phyloP scores from a whole-genome alignment of 2,329 filamentous ascomycete species.

The Lachnellula hyalina region DNA sequence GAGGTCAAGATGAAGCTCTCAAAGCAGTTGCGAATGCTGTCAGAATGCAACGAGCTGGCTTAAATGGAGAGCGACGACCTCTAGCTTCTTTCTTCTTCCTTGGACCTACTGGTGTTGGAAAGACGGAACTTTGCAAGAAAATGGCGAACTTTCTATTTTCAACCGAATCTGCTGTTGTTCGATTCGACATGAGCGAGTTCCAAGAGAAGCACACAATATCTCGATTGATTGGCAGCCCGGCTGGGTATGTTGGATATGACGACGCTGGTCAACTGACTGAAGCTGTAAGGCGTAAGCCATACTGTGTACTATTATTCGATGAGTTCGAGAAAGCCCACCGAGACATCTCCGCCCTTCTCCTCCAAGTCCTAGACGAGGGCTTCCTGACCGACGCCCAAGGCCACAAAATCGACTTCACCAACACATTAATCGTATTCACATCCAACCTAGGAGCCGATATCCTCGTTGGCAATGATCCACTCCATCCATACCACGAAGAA shows the following conservation, averaged over 20 bases:
- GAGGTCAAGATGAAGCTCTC: slow-evolving; percentile 91
- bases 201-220: slow-evolving; percentile 97
- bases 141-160: slow-evolving; percentile 91
- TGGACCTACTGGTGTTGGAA: slow-evolving; percentile 92
- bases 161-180: slow-evolving; percentile 81
- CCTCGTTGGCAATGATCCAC: slow-evolving; percentile 68
- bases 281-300: slow-evolving; percentile 89
- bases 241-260: slow-evolving; percentile 94
- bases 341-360: slow-evolving; percentile 84
- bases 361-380: slow-evolving; percentile 94
- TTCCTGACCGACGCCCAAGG: slow-evolving; percentile 94
- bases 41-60: slow-evolving; percentile 83
- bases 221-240: slow-evolving; percentile 81
- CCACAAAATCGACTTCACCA: slow-evolving; percentile 93
- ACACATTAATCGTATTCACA: slow-evolving; percentile 93
- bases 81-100: slow-evolving; percentile 97
- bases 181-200: slow-evolving; percentile 98
- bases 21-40: slow-evolving; percentile 89
- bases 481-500: slow-evolving; percentile 58
- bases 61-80: slow-evolving; percentile 86
- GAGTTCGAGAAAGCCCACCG: slow-evolving; percentile 97
- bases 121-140: slow-evolving; percentile 96
- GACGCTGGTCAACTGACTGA: slow-evolving; percentile 95
- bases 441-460: slow-evolving; percentile 93
- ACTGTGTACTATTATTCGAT: slow-evolving; percentile 90